phyloP scores from a whole-genome alignment of 164 flowering plant genomes.

The Paratinospora sagittata region DNA sequence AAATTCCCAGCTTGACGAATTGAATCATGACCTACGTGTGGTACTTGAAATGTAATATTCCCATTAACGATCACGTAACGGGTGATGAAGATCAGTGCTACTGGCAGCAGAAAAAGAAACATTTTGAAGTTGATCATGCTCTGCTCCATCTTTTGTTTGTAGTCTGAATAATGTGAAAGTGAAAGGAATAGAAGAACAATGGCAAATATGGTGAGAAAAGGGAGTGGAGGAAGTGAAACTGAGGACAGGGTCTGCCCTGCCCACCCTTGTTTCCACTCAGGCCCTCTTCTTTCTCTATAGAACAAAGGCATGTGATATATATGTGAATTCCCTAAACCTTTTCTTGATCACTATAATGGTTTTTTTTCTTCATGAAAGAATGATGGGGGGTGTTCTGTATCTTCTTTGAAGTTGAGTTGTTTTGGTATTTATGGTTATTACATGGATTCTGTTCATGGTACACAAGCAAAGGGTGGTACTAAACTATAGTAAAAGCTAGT shows the following conservation, averaged over 20 bases:
- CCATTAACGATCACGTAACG: constrained; percentile 20
- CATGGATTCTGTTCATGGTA: not conserved
- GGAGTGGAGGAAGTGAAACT: constrained; percentile 49
- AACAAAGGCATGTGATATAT: constrained; percentile 52
- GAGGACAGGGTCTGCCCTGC: constrained; percentile 35
- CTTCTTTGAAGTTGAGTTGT: not conserved
- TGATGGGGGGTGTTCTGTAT: not conserved
- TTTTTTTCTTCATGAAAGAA: not conserved
- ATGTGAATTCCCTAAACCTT: not conserved
- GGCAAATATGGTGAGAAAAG: constrained; percentile 44
- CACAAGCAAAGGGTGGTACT: constrained; percentile 11
- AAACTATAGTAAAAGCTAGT: not conserved
- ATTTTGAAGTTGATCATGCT: constrained; percentile 34
- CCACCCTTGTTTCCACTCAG: constrained; percentile 71
- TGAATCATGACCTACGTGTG: constrained; percentile 5
- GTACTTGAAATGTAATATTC: constrained; percentile 18
- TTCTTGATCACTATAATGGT: not conserved
- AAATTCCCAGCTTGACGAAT: constrained; percentile 23
- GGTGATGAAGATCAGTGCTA: constrained; percentile 33
- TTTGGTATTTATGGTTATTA: constrained; percentile 9
- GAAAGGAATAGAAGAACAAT: constrained; percentile 11
- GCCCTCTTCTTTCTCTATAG: constrained; percentile 40
- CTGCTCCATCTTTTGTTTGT: constrained; percentile 33
- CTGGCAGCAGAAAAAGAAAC: constrained; percentile 37
- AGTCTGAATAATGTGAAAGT: constrained; percentile 13